Evolutionary conservation across 495 filamentous ascomycete species (phyloP).

Genomic region (Letharia lupina): DNA sequence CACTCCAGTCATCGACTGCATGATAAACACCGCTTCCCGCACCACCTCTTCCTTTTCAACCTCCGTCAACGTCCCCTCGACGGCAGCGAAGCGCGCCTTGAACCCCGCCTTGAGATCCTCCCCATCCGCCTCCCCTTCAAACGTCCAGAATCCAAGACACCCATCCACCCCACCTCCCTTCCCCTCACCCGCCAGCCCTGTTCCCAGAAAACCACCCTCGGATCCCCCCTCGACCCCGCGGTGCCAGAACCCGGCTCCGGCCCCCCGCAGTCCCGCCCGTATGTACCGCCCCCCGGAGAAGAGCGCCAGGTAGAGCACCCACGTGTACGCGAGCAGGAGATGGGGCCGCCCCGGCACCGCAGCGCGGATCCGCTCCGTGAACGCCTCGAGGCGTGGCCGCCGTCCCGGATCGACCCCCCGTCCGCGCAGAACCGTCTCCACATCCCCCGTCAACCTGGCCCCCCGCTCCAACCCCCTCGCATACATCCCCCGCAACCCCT

Average conservation of each 20-base stretch:
- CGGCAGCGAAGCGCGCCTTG: slow-evolving; percentile 28
- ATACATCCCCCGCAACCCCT: slow-evolving; percentile 12
- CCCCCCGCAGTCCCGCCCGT: slow-evolving; percentile 35
- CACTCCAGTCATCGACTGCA: slow-evolving; percentile 32
- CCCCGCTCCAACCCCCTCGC: slow-evolving; percentile 20
- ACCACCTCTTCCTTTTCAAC: slow-evolving; percentile 41
- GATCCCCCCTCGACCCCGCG: no score
- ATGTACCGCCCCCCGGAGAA: slow-evolving; percentile 51
- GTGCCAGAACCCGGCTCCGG: slow-evolving; percentile 39
- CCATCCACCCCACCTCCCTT: slow-evolving; percentile 28
- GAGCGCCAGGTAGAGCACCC: slow-evolving; percentile 53
- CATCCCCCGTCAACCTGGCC: slow-evolving; percentile 21
- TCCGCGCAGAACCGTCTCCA: slow-evolving; percentile 11
- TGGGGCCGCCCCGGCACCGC: slow-evolving; percentile 37
- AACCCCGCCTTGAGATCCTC: slow-evolving; percentile 25
- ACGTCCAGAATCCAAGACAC: slow-evolving; percentile 33
- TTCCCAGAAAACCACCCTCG: no score
- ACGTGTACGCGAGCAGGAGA: slow-evolving; percentile 46
- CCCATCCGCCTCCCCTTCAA: slow-evolving; percentile 25
- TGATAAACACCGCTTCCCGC: slow-evolving; percentile 38
- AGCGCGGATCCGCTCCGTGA: slow-evolving; percentile 30
- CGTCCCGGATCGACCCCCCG: no score
- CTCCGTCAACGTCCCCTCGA: slow-evolving; percentile 35
- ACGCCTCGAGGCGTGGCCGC: slow-evolving; percentile 11
- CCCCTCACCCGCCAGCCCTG: slow-evolving; percentile 30